Base-by-base conservation (phyloP, 495 filamentous ascomycete genomes). In the Poronia punctata region DNA sequence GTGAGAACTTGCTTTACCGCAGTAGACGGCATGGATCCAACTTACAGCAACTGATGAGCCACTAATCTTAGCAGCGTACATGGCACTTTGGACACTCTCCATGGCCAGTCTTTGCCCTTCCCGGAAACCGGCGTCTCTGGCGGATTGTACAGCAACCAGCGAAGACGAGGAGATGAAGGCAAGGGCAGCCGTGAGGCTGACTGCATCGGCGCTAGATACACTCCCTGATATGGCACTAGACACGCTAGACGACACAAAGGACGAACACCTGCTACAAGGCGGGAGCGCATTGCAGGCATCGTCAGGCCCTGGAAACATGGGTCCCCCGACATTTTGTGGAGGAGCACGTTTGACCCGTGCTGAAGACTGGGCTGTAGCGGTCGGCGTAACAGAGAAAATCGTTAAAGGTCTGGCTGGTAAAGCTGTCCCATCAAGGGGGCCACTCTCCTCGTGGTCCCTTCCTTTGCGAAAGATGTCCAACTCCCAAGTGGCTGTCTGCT, bases 41-140 rank as follows among this genome's bases (percentile, higher is more conserved):
- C 38, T 41, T 33, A 41, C 38, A 11, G 3, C 16, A 34, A 25
- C 5, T n/a, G 9, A 19, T 20, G 17, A 20, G 17, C 17, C 45
- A 17, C 52, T 46, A 28, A 35, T 41, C 10, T 26, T 44, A 12
- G 50, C 44, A 8, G 35, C 32, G 5, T 39, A 27, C 4, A 52
- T 26, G 15, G 29, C 42, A 17, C 27, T 46, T 29, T 52, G 45
- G 12, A 35, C 38, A 27, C 47, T 50, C 17, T 38, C 43, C 15
- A 35, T 40, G 7, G 46, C 46, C 17, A 31, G 42, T 6, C 38
- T 29, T 30, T 43, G 20, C 9, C 38, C 48, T 6, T 38, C 48
- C n/a, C 39, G 30, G 38, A 46, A 35, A 9, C 38, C 48, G 10
- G n/a, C n/a, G n/a, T n/a, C 26, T 46, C 45, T 46, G 5, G 41